Evolutionary conservation across 805 yeast species (phyloP).

Genomic region (Zygoascus tannicola): DNA sequence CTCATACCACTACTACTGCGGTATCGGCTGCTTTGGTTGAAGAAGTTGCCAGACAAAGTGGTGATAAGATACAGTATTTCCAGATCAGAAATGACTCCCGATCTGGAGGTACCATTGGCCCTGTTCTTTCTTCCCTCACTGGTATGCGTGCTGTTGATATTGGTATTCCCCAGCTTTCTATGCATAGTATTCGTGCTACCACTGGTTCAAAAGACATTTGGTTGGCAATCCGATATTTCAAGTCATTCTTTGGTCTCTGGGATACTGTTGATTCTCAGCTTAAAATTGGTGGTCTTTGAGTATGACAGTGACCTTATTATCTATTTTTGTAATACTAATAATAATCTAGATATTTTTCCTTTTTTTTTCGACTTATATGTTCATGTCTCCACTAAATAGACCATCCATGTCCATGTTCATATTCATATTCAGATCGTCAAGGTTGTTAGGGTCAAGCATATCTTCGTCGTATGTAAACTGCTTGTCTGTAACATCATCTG

Average conservation of each 20-base stretch:
- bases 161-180: constrained; percentile 75
- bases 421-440: not conserved
- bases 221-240: constrained; percentile 61
- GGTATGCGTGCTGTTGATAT: constrained; percentile 48
- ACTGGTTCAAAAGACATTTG: constrained; percentile 73
- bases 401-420: not conserved
- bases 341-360: no score
- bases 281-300: constrained; percentile 21
- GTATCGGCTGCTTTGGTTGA: constrained; percentile 62
- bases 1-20: constrained; percentile 72
- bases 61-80: constrained; percentile 62
- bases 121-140: constrained; percentile 31
- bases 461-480: not conserved
- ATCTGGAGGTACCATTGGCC: constrained; percentile 85
- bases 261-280: constrained; percentile 37
- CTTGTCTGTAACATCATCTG: not conserved
- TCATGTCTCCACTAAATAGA: not conserved
- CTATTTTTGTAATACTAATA: no score
- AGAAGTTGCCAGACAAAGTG: constrained; percentile 54
- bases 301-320: no score
- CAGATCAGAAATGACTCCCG: constrained; percentile 76
- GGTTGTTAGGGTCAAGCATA: not conserved
- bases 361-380: no score
- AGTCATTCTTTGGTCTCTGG: constrained; percentile 63
- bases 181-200: constrained; percentile 81